phyloP scores from a whole-genome alignment of 495 filamentous ascomycete genomes.

The Cryomyces minteri region DNA sequence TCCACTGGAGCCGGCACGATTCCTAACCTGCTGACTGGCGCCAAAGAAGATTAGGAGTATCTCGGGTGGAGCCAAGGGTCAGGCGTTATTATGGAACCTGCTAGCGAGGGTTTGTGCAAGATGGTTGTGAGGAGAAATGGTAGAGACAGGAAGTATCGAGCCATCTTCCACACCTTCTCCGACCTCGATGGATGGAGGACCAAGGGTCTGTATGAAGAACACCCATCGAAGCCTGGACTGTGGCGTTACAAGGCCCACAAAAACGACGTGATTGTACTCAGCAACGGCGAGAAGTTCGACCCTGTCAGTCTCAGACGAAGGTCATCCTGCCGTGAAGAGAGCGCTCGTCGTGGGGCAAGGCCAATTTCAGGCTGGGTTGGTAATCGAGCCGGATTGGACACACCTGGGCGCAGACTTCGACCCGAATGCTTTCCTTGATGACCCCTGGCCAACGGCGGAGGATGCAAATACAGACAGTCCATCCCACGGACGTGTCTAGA shows the following conservation, averaged over 20 bases:
- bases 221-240: conserved; percentile 8
- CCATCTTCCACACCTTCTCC: conserved; percentile 3
- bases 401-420: background rate
- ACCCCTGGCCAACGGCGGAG: conserved; percentile 27
- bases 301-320: conserved; percentile 23
- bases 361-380: conserved; percentile 30
- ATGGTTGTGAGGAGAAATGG: background rate
- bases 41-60: background rate
- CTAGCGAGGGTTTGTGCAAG: background rate
- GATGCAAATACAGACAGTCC: conserved; percentile 25
- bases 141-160: background rate
- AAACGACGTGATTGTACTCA: conserved; percentile 8
- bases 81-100: background rate
- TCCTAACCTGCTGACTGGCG: background rate
- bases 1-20: background rate
- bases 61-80: background rate
- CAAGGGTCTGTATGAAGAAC: conserved; percentile 5
- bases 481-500: conserved; percentile 25
- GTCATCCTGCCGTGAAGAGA: conserved; percentile 26
- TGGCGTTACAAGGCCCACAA: conserved; percentile 11
- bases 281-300: conserved; percentile 7
- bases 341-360: conserved; percentile 32
- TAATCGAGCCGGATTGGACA: conserved; percentile 29
- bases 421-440: conserved; percentile 2
- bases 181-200: conserved; percentile 4